Conservation (phyloP, 1,284 basidiomycete species). For the Laetiporus sulphureus region DNA sequence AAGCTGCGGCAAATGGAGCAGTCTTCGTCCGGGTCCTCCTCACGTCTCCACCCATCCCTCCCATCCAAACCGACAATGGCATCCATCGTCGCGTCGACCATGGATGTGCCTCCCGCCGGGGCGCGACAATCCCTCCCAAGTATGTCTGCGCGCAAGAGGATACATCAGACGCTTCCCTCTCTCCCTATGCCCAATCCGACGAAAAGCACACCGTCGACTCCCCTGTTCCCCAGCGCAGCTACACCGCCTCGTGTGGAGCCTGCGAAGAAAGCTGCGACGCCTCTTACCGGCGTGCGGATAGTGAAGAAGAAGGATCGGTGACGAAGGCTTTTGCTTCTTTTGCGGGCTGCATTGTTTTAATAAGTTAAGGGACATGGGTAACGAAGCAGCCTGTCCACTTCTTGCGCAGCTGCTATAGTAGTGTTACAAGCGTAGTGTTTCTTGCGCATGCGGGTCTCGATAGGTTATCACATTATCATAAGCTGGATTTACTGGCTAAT, state of each 20-base stretch:
- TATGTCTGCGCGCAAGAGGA: neutral
- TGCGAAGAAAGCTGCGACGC: conserved; percentile 5
- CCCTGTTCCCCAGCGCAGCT: neutral
- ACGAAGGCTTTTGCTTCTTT: neutral
- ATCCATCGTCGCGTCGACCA: conserved; percentile 1
- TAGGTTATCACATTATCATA: neutral
- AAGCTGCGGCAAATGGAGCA: conserved; percentile 79
- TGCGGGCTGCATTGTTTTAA: neutral
- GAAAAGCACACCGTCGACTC: neutral
- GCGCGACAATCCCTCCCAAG: neutral
- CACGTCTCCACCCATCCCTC: conserved; percentile 41
- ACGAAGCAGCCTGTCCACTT: too few species aligned
- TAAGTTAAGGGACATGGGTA: neutral
- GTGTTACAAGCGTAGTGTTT: neutral
- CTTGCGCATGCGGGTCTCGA: too few species aligned
- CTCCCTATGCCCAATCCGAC: conserved; percentile 1
- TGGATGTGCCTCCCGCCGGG: neutral
- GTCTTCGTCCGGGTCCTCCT: conserved; percentile 14
- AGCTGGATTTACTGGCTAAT: neutral
- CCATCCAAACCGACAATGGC: conserved; percentile 39
- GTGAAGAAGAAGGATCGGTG: conserved; percentile 9
- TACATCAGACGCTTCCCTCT: neutral
- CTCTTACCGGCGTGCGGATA: conserved; percentile 12
- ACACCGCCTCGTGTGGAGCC: conserved; percentile 3
- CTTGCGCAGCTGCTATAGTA: neutral